Evolutionary conservation across 2,329 filamentous ascomycete genomes (phyloP).

Genomic region (Dactylellina parvicollis): DNA sequence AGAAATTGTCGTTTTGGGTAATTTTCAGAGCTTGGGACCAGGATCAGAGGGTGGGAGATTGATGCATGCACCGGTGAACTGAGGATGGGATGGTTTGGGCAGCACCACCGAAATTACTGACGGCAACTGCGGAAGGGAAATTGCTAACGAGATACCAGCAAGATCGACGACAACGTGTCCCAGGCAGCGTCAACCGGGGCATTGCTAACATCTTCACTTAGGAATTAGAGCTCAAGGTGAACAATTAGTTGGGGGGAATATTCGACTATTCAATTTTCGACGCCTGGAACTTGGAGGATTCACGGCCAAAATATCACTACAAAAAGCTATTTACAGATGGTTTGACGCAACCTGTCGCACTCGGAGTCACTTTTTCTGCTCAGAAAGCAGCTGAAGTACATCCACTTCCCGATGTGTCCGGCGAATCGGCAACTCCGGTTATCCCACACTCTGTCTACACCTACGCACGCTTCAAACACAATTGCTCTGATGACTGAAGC

Average conservation of each 20-base stretch:
- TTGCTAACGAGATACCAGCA: conserved; percentile 23
- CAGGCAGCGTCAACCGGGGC: too few species aligned
- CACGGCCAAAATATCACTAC: neutral
- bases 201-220: too few species aligned
- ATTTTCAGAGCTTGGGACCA: neutral
- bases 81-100: neutral
- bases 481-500: conserved; percentile 17
- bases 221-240: too few species aligned
- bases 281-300: neutral
- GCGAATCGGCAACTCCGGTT: conserved; percentile 45
- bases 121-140: conserved; percentile 9
- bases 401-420: conserved; percentile 24
- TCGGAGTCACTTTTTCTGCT: conserved; percentile 8
- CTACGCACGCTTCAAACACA: neutral
- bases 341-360: conserved; percentile 25
- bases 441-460: neutral
- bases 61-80: neutral
- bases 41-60: neutral
- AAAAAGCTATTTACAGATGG: conserved; percentile 8
- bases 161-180: neutral
- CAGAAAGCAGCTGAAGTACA: conserved; percentile 13
- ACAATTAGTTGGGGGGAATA: too few species aligned
- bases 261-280: neutral
- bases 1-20: neutral
- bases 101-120: neutral